Conservation (phyloP, 257 asterid genomes). For the Leonotis leonurus region DNA sequence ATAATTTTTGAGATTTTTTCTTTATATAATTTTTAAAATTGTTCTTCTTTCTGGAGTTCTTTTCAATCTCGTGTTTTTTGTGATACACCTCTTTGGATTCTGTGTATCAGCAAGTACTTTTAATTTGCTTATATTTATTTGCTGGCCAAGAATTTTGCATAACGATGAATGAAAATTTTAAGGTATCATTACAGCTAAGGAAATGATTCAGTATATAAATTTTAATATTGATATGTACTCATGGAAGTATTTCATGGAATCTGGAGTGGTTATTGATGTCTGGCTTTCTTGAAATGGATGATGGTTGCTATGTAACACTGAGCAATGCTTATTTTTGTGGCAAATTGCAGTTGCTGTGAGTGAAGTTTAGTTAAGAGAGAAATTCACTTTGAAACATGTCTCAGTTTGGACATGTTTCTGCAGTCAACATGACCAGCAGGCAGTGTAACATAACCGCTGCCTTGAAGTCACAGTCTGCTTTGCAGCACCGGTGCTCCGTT, state of each 20-base stretch:
- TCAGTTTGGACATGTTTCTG: constrained; percentile 74
- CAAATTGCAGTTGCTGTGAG: too few species aligned
- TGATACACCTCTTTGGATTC: not conserved
- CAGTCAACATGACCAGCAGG: constrained; percentile 49
- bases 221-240: not conserved
- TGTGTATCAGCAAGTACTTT: not conserved
- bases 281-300: not conserved
- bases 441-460: constrained; percentile 33
- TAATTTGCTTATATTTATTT: not conserved
- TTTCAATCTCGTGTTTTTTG: not conserved
- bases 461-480: constrained; percentile 31
- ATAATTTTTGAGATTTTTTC: not conserved
- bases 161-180: not conserved
- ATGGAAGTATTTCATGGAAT: not conserved
- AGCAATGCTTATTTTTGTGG: constrained; percentile 9
- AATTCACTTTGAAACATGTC: constrained; percentile 38
- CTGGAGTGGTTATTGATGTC: not conserved
- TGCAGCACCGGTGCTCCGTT: constrained; percentile 23
- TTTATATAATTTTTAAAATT: constrained; percentile 1
- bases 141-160: not conserved
- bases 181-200: not conserved
- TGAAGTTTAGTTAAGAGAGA: too few species aligned
- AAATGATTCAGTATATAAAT: not conserved
- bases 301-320: not conserved
- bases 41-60: not conserved